phyloP scores from a whole-genome alignment of 73 alveolate genomes.

The Symbiodinium pilosum region DNA sequence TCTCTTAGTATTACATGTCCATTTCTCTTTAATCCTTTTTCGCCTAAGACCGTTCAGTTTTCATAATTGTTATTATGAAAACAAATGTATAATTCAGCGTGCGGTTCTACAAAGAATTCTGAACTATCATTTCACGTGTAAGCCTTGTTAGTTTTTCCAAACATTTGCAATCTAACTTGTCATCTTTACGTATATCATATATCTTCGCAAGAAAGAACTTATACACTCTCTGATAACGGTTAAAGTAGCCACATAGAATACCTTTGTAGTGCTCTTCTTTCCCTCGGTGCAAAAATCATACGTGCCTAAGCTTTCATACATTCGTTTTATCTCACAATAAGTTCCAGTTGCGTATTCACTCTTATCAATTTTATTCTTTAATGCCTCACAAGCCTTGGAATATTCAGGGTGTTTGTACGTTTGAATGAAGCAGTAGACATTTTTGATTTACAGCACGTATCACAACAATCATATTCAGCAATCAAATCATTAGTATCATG shows the following conservation, averaged over 20 bases:
- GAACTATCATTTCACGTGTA: background rate
- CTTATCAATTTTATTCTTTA: background rate
- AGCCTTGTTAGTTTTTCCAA: background rate
- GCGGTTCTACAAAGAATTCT: background rate
- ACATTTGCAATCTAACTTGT: background rate
- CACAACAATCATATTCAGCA: background rate
- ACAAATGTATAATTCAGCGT: background rate
- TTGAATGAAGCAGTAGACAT: background rate
- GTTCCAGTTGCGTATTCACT: background rate
- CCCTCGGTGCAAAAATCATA: background rate
- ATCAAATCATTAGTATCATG: too few species aligned
- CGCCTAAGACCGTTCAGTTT: too few species aligned
- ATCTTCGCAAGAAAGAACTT: background rate
- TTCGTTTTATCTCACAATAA: background rate
- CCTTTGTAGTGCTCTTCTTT: background rate
- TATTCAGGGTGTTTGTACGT: background rate
- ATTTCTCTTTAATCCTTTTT: too few species aligned
- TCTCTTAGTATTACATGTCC: too few species aligned
- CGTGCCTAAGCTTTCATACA: conserved; percentile 2
- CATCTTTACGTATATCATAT: background rate
- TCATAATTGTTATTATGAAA: too few species aligned
- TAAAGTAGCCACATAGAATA: background rate
- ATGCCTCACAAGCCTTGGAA: background rate
- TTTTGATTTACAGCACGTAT: background rate
- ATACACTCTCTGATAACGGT: background rate